These are phyloP conservation scores for Cercospora sp. DNA, from an alignment of 2,329 filamentous ascomycete genomes.

Conservation along the genomic window DNA sequence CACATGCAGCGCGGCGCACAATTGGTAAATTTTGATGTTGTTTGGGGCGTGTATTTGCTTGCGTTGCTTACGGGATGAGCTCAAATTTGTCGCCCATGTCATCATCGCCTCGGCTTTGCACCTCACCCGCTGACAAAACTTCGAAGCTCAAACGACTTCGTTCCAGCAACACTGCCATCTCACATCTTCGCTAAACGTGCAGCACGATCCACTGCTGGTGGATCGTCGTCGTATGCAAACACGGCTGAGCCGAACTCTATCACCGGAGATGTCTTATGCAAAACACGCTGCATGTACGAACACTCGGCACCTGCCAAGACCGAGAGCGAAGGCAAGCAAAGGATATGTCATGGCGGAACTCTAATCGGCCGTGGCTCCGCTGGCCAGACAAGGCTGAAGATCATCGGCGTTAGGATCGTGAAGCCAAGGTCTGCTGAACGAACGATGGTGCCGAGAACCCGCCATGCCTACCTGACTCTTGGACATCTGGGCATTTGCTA, in stretches of 20 bases:
- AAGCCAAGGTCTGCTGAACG: not conserved
- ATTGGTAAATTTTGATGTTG: not conserved
- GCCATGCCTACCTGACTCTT: not conserved
- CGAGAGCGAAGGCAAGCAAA: not conserved
- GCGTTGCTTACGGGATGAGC: not conserved
- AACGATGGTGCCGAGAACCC: not conserved
- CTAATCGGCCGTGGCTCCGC: constrained; percentile 2
- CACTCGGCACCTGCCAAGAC: constrained; percentile 1
- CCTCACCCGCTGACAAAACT: not conserved
- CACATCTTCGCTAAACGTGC: not conserved
- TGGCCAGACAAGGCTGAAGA: constrained; percentile 1
- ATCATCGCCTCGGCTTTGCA: not conserved
- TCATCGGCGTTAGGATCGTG: not conserved
- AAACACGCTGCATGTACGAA: not conserved
- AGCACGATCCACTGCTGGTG: not conserved
- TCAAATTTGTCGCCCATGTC: not conserved
- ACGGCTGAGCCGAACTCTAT: not conserved
- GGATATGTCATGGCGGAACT: not conserved
- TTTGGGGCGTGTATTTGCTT: not conserved
- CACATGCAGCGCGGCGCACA: not conserved
- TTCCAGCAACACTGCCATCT: not conserved
- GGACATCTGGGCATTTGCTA: not conserved
- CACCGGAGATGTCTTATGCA: constrained; percentile 1
- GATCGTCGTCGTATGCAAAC: not conserved
- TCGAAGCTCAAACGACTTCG: not conserved